Conservation (phyloP, 1,284 basidiomycete species). For the Cutaneotrichosporon sp. region DNA sequence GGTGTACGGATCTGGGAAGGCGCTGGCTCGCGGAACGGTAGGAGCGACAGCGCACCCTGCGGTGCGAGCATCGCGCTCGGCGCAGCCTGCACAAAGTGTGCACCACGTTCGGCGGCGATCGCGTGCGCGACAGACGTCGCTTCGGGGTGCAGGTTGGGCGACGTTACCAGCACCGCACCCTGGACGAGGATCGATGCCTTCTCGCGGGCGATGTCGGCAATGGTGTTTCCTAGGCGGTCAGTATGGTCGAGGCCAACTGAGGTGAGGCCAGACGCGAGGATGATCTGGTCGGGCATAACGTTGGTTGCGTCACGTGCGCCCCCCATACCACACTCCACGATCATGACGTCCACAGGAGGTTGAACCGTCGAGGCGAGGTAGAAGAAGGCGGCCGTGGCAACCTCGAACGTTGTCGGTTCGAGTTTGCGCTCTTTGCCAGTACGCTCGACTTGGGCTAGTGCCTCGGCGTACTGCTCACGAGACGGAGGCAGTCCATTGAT, state of each 20-base stretch:
- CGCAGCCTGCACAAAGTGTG: constrained; percentile 34
- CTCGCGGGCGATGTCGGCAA: constrained; percentile 72
- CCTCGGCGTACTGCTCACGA: constrained; percentile 57
- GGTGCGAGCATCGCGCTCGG: constrained; percentile 10
- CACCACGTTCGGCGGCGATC: constrained; percentile 50
- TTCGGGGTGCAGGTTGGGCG: constrained; percentile 62
- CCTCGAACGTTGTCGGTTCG: constrained; percentile 71
- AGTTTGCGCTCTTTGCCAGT: constrained; percentile 58
- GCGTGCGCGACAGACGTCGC: constrained; percentile 57
- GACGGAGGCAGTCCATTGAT: constrained; percentile 65
- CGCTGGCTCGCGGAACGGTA: constrained; percentile 30
- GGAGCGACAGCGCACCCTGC: constrained; percentile 39
- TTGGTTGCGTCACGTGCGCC: constrained; percentile 93
- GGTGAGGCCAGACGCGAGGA: constrained; percentile 77
- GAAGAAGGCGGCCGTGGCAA: constrained; percentile 76
- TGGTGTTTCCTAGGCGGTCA: constrained; percentile 75
- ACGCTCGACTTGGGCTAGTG: constrained; percentile 59
- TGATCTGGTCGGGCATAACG: constrained; percentile 66
- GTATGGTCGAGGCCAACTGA: constrained; percentile 92
- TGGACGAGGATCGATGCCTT: constrained; percentile 79
- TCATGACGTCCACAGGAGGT: constrained; percentile 63
- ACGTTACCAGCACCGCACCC: constrained; percentile 71
- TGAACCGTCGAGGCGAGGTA: constrained; percentile 65
- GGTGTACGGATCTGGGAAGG: constrained; percentile 27
- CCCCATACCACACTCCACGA: constrained; percentile 95